A percentile compares a stretch with the other conserved stretches of the same genome.
These are phyloP conservation scores for Pyricularia pennisetigena DNA, from an alignment of 2,329 filamentous ascomycete species.

Conservation along the genomic window DNA sequence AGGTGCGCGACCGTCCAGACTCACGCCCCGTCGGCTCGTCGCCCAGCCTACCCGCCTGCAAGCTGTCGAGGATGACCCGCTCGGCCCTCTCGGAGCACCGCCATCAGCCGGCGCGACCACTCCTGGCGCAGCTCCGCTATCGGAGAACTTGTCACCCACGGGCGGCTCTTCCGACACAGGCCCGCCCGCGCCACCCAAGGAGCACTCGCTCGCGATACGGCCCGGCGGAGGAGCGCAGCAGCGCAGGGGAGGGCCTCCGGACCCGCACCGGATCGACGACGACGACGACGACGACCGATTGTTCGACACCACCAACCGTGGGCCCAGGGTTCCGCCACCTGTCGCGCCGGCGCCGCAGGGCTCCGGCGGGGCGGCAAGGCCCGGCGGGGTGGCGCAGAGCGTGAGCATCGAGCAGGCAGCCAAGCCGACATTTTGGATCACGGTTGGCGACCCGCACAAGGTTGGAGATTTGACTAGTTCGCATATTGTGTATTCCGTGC, in stretches of 20 bases:
- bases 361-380: conserved; percentile 33
- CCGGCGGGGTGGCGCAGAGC: conserved; percentile 48
- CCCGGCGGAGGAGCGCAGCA: conserved; percentile 19
- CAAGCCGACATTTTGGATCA: conserved; percentile 84
- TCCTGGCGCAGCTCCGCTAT: conserved; percentile 16
- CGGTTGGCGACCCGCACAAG: conserved; percentile 93
- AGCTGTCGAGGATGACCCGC: conserved; percentile 63
- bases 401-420: conserved; percentile 88
- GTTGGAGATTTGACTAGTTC: conserved; percentile 94
- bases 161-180: conserved; percentile 24
- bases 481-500: conserved; percentile 94
- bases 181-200: conserved; percentile 63
- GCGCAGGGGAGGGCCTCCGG: conserved; percentile 32
- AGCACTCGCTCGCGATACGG: conserved; percentile 45
- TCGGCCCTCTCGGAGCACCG: conserved; percentile 63
- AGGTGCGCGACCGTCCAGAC: conserved; percentile 30
- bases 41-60: conserved; percentile 71
- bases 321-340: conserved; percentile 57
- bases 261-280: conserved; percentile 59
- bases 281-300: conserved; percentile 51
- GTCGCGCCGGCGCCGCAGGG: conserved; percentile 48
- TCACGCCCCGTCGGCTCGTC: conserved; percentile 51
- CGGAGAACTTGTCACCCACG: conserved; percentile 17
- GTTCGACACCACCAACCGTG: conserved; percentile 17
- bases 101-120: conserved; percentile 35